Evolutionary conservation across 129 eudicot genomes (phyloP), one percentile per base, ranked within the genome.

Genomic region (Pittosporum tobira): DNA sequence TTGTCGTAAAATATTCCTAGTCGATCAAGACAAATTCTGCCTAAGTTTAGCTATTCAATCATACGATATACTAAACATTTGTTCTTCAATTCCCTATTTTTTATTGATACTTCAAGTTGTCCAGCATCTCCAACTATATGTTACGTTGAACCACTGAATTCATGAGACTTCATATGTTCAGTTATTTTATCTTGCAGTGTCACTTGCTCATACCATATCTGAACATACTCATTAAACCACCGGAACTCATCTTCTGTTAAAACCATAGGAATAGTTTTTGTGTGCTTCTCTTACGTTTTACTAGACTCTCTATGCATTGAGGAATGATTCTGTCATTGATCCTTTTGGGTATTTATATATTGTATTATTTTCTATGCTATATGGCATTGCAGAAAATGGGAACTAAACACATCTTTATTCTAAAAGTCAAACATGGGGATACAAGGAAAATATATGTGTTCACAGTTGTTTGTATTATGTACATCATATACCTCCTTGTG

Each of bases 31-130:
- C 37, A 36, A 40, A 30, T 27, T 22, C 53, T 42, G 61, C 57
- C 31, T 36, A 19, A 47, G 58, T 64, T 20, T 9, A 19, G n/a
- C 25, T 64, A 45, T 58, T 47, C 20, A 38, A 24, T 37, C 55
- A 47, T 34, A 18, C 24, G 42, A 43, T 53, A 8, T 28, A 21
- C 48, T 7, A 21, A 18, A 30, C 23, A 22, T 59, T 16, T 22
- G 22, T 37, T 42, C 25, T 8, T 42, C 34, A 19, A 18, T 16
- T 16, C 16, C 43, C 29, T 16, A 27, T 16, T 12, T 29, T 28
- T 29, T 8, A 5, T 18, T 54, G 25, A 12, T 12, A 29, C n/a
- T n/a, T n/a, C n/a, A n/a, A n/a, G n/a, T n/a, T n/a, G 12, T 53
- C 59, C 40, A 53, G 29, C 15, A 29, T 40, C 46, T 40, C 46